Conservation (phyloP, 1,284 basidiomycete genomes). For the Ganoderma leucocontextum region DNA sequence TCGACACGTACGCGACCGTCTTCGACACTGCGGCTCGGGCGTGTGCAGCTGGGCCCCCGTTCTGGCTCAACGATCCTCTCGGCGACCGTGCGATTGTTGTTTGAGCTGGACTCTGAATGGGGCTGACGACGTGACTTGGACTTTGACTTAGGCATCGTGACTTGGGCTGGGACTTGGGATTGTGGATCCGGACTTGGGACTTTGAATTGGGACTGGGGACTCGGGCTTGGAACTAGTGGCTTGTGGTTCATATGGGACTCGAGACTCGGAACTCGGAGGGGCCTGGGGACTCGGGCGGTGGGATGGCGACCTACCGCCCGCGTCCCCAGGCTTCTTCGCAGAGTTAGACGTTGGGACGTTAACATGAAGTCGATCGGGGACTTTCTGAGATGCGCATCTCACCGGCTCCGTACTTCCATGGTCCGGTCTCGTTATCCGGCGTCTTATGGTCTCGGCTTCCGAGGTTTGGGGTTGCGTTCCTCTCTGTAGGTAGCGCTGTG, state of each 20-base stretch:
- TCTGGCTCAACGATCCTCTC: not conserved
- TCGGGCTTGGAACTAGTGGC: too few relatives aligned
- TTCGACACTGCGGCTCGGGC: not conserved
- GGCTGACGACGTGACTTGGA: not conserved
- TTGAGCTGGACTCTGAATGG: not conserved
- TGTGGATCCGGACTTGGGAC: not conserved
- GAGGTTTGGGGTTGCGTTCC: too few relatives aligned
- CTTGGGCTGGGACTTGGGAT: not conserved
- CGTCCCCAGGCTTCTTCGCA: not conserved
- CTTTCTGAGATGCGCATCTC: too few relatives aligned
- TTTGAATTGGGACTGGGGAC: not conserved
- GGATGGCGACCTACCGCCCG: not conserved
- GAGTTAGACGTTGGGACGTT: not conserved
- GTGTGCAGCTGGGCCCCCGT: not conserved
- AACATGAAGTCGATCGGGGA: too few relatives aligned
- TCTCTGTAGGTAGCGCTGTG: too few relatives aligned
- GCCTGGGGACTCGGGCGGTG: not conserved
- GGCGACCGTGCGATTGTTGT: not conserved
- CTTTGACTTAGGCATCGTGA: not conserved
- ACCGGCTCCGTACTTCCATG: too few relatives aligned
- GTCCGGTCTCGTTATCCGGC: too few relatives aligned
- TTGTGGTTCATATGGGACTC: too few relatives aligned
- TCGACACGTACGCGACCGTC: not conserved
- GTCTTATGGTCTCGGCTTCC: too few relatives aligned
- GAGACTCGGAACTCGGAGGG: not conserved